phyloP scores from a whole-genome alignment of 257 asterid species.

The Oldenlandia corymbosa region DNA sequence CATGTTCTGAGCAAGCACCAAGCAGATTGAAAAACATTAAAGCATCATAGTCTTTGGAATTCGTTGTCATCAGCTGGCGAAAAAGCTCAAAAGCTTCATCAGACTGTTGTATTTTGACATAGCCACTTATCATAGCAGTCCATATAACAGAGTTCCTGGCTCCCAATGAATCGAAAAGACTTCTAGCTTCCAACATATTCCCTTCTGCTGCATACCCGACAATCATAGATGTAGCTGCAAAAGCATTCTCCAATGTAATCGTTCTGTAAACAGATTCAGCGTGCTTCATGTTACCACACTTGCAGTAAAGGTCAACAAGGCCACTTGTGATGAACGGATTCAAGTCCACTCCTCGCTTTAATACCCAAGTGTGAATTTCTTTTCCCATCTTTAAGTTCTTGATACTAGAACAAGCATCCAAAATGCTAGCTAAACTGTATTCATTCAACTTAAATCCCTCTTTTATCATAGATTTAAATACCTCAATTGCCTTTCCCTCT shows the following conservation, averaged over 20 bases:
- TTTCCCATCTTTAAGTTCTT: slow-evolving; percentile 60
- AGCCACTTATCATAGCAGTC: slow-evolving; percentile 77
- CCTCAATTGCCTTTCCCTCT: slow-evolving; percentile 48
- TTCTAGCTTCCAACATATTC: slow-evolving; percentile 54
- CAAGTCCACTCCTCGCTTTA: slow-evolving; percentile 43
- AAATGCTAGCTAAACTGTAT: slow-evolving; percentile 55
- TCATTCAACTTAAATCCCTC: slow-evolving; percentile 51
- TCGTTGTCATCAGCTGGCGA: slow-evolving; percentile 35
- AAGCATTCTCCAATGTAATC: slow-evolving; percentile 34
- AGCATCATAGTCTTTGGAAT: slow-evolving; percentile 35
- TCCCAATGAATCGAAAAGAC: slow-evolving; percentile 49
- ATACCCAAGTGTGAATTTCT: slow-evolving; percentile 69
- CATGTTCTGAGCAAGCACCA: slow-evolving; percentile 54
- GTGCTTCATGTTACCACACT: slow-evolving; percentile 55
- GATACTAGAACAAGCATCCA: slow-evolving; percentile 58
- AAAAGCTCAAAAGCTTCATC: slow-evolving; percentile 68
- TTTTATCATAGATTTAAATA: slow-evolving; percentile 49
- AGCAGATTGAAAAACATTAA: slow-evolving; percentile 59
- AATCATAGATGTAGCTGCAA: slow-evolving; percentile 56
- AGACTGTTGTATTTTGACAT: slow-evolving; percentile 46
- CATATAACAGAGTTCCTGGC: slow-evolving; percentile 63
- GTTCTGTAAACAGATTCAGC: slow-evolving; percentile 44
- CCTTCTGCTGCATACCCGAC: slow-evolving; percentile 65
- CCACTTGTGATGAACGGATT: slow-evolving; percentile 70
- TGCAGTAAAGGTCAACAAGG: slow-evolving; percentile 64